These are phyloP conservation scores for Paecilomyces sp. DNA, from an alignment of 2,329 filamentous ascomycete genomes.

Conservation along the genomic window DNA sequence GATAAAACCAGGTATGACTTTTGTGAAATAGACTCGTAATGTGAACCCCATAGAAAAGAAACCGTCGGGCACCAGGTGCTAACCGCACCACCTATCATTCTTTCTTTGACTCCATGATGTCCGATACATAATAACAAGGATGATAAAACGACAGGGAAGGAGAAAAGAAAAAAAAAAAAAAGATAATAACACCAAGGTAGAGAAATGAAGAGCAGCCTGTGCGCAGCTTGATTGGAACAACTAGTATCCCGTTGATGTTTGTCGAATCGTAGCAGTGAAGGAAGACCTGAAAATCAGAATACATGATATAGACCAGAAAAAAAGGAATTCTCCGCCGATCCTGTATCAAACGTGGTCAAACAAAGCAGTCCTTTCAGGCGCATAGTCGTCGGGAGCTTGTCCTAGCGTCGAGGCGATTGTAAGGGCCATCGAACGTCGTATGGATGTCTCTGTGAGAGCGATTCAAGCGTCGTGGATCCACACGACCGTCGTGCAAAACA, in stretches of 20 bases:
- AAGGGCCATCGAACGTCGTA: constrained; percentile 16
- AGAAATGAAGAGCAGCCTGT: neutral
- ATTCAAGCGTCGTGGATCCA: constrained; percentile 20
- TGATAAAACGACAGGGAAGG: neutral
- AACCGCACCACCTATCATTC: neutral
- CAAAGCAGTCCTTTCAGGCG: constrained; percentile 13
- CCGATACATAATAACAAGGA: neutral
- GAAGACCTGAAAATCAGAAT: neutral
- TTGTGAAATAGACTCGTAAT: neutral
- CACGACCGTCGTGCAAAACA: constrained; percentile 20
- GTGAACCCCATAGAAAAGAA: neutral
- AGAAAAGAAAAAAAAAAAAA: neutral
- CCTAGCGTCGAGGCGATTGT: constrained; percentile 26
- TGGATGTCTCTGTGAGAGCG: constrained; percentile 21
- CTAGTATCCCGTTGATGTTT: neutral
- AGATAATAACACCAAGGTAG: neutral
- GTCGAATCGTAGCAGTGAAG: neutral
- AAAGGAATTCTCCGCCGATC: neutral
- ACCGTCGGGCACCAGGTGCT: neutral
- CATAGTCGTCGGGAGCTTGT: constrained; percentile 28
- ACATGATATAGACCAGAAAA: neutral
- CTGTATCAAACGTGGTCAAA: neutral
- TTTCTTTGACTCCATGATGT: neutral
- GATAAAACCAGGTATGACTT: neutral
- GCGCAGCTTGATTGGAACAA: neutral